phyloP scores from a whole-genome alignment of 768 basidiomycete species.

The Suillus ampliporus region DNA sequence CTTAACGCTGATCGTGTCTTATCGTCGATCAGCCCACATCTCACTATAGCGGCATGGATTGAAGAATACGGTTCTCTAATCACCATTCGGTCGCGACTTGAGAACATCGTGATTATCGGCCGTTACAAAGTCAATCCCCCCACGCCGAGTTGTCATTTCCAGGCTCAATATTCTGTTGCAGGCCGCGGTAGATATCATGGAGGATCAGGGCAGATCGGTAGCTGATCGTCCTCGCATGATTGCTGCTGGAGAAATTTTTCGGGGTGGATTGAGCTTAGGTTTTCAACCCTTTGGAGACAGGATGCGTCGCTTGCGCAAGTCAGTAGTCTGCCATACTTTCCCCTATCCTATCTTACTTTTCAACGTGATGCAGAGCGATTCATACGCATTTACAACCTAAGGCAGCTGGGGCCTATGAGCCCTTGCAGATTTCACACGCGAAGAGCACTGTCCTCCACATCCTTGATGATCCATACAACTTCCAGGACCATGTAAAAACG shows the following conservation, averaged over 20 bases:
- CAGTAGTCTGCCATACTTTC: not conserved
- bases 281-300: slow-evolving; percentile 57
- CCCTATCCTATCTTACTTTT: too few species aligned
- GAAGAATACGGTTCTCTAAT: slow-evolving; percentile 31
- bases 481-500: too few species aligned
- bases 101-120: slow-evolving; percentile 32
- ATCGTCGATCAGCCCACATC: too few species aligned
- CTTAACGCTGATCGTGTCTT: too few species aligned
- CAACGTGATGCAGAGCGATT: too few species aligned
- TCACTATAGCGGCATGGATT: slow-evolving; percentile 20
- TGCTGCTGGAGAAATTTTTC: slow-evolving; percentile 60
- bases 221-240: slow-evolving; percentile 58
- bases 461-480: too few species aligned
- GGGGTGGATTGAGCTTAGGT: slow-evolving; percentile 61
- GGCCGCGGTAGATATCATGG: slow-evolving; percentile 60
- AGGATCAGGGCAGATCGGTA: slow-evolving; percentile 57
- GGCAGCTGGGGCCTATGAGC: too few species aligned
- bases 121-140: slow-evolving; percentile 24
- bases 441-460: too few species aligned
- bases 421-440: too few species aligned
- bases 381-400: too few species aligned
- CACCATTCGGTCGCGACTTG: slow-evolving; percentile 24
- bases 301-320: slow-evolving; percentile 63
- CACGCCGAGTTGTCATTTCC: too few species aligned
- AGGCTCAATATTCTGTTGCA: slow-evolving; percentile 4